Evolutionary conservation across 768 basidiomycete species (phyloP), one percentile per base, ranked within the genome.

Genomic region (Hygrophorus pudorinus): DNA sequence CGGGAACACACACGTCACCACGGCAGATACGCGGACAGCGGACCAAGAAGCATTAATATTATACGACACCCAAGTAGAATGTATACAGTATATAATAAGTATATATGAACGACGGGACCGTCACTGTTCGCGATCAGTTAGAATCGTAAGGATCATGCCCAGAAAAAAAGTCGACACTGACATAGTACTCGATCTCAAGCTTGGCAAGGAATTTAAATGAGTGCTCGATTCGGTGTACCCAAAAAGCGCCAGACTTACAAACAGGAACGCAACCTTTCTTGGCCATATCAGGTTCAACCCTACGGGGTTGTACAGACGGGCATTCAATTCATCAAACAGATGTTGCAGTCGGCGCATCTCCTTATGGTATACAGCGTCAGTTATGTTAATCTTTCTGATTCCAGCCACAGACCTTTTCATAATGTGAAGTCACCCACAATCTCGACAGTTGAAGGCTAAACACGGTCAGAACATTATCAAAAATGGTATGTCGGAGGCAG

Each of bases 161-260:
- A 38, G 37, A 38, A 13, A 41, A 49, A 52, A 56, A 48, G 49
- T 41, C 42, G 50, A 34, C 10, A 75, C 85, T 66, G 44, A 87
- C 85, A 63, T 91, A 92, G 65, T 91, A 92, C 56, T 97, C 93
- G 47, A 97, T 87, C 68, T 97, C 93, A 54, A 97, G 72, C 93
- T 97, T 3, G 24, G 54, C 37, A 37, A 24, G 8, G 5, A 31
- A 42, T n/a, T n/a, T n/a, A n/a, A n/a, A n/a, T n/a, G n/a, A n/a
- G n/a, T n/a, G n/a, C n/a, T n/a, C n/a, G n/a, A n/a, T n/a, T n/a
- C n/a, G n/a, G n/a, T n/a, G n/a, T n/a, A n/a, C n/a, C n/a, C n/a
- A n/a, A n/a, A n/a, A n/a, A n/a, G 44, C 31, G 20, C 20, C 7
- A 18, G 38, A 84, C 93, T 63, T 59, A 97, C 94, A 64, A 85